Conservation (phyloP, 805 yeast species). For the Zygosaccharomyces bailii region DNA sequence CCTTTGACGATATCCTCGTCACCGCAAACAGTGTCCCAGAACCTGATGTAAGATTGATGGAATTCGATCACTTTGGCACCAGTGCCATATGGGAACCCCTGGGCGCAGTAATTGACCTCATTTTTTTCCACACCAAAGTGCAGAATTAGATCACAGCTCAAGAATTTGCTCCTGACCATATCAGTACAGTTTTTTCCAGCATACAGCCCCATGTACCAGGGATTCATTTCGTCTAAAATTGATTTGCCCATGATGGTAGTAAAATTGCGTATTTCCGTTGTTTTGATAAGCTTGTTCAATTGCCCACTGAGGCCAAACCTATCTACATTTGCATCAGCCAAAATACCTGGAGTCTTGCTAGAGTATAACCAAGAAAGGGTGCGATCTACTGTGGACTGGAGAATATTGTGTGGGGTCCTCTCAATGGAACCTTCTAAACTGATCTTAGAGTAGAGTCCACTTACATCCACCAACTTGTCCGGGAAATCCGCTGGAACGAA, state of each 20-base stretch:
- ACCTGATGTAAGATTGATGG: constrained; percentile 51
- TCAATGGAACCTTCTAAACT: constrained; percentile 13
- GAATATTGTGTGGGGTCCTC: constrained; percentile 5
- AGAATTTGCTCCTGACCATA: constrained; percentile 47
- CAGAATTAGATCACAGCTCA: constrained; percentile 62
- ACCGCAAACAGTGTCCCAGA: constrained; percentile 36
- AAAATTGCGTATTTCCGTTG: constrained; percentile 49
- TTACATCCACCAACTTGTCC: constrained; percentile 33
- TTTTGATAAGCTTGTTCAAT: constrained; percentile 47
- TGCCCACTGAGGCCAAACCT: constrained; percentile 50
- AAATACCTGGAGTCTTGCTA: constrained; percentile 56
- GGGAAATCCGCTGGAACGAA: constrained; percentile 73
- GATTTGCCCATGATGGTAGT: constrained; percentile 71
- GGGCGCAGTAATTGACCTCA: constrained; percentile 69
- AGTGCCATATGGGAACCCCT: constrained; percentile 45
- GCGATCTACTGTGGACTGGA: constrained; percentile 37
- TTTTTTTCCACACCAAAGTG: constrained; percentile 65
- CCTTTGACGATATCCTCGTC: constrained; percentile 36
- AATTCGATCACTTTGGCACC: constrained; percentile 45
- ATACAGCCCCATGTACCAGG: constrained; percentile 67
- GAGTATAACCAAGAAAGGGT: constrained; percentile 51
- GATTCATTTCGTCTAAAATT: constrained; percentile 63
- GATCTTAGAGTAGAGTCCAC: constrained; percentile 19
- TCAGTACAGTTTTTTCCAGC: constrained; percentile 55
- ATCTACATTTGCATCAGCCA: constrained; percentile 68